These are phyloP conservation scores for Persicaria tinctoria DNA, from an alignment of 148 eudicot genomes.

Conservation along the genomic window DNA sequence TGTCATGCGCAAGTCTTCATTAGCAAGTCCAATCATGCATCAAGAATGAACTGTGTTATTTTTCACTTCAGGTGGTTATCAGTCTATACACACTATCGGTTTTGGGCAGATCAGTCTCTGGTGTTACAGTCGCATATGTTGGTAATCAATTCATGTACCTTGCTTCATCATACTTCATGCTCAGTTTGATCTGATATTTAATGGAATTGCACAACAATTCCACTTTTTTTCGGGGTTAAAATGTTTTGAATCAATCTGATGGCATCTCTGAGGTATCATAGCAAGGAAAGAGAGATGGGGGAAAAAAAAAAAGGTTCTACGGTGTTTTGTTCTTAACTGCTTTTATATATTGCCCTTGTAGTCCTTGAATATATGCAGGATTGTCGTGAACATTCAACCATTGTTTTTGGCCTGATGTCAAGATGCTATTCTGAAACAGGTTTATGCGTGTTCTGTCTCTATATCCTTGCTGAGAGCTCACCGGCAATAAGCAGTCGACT, in stretches of 20 bases:
- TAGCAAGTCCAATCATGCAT: neutral
- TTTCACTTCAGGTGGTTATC: conserved; percentile 52
- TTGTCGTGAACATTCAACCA: neutral
- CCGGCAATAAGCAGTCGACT: conserved; percentile 34
- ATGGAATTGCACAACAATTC: neutral
- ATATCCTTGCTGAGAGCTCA: conserved; percentile 61
- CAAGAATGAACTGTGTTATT: neutral
- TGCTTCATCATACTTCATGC: neutral
- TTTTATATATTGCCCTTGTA: neutral
- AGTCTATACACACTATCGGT: conserved; percentile 69
- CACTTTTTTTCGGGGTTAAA: neutral
- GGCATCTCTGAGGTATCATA: neutral
- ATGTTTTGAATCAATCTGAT: neutral
- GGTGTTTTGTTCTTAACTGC: neutral
- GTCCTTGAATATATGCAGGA: neutral
- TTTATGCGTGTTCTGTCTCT: conserved; percentile 74
- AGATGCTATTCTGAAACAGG: conserved; percentile 34
- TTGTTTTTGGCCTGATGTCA: neutral
- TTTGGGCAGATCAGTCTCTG: conserved; percentile 77
- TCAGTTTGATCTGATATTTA: neutral
- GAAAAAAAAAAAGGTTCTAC: neutral
- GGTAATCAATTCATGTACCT: conserved; percentile 30
- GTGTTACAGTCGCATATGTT: conserved; percentile 79
- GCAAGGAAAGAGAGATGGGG: neutral
- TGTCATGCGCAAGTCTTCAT: neutral